These are phyloP conservation scores for Candida silvicultrix DNA, from an alignment of 805 yeast genomes.

Conservation along the genomic window DNA sequence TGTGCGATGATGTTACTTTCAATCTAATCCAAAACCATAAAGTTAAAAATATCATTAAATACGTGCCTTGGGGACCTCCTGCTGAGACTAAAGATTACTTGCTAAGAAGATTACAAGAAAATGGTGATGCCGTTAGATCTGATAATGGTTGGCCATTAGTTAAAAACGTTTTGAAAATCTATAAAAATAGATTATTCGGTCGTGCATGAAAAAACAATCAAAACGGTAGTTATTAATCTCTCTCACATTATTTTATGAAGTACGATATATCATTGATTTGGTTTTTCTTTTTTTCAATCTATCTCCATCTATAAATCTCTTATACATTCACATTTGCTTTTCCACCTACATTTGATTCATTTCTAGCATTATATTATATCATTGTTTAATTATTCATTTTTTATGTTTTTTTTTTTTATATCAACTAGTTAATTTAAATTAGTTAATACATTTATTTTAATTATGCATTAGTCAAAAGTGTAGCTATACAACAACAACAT, in stretches of 20 bases:
- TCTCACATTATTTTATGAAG: no score
- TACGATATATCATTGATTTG: no score
- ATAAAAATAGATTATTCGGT: constrained; percentile 23
- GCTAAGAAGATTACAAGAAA: constrained; percentile 86
- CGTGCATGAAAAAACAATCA: no score
- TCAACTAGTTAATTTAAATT: no score
- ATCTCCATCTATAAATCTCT: no score
- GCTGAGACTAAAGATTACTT: constrained; percentile 87
- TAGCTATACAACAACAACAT: background rate
- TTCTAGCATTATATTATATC: no score
- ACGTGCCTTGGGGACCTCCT: constrained; percentile 98
- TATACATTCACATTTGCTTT: no score
- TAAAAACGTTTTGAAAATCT: constrained; percentile 40
- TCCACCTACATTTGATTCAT: no score
- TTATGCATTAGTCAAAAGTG: background rate
- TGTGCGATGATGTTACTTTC: constrained; percentile 87
- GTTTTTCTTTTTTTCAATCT: no score
- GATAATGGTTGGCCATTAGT: constrained; percentile 77
- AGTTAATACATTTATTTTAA: background rate
- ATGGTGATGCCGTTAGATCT: constrained; percentile 87
- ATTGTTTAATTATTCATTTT: no score
- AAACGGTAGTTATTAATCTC: no score
- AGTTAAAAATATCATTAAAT: constrained; percentile 76
- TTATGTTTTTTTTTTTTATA: no score
- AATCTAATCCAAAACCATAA: constrained; percentile 61